Evolutionary conservation across 495 filamentous ascomycete species (phyloP).

Genomic region (Talaromyces thailandensis): DNA sequence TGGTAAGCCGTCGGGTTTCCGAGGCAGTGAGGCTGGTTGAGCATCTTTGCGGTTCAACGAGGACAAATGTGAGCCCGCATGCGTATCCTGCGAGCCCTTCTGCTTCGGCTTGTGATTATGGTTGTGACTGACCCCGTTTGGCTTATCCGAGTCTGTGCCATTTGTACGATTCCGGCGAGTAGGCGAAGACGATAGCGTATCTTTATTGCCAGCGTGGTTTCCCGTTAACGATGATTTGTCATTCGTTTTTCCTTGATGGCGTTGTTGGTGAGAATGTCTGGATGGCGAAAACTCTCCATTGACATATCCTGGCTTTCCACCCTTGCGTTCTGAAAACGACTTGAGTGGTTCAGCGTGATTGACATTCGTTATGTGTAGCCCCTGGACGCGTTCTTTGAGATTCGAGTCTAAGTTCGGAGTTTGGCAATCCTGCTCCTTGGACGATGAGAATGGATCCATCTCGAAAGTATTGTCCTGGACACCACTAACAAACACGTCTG

Average conservation of each 20-base stretch:
- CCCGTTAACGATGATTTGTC: constrained; percentile 19
- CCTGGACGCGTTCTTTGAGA: constrained; percentile 31
- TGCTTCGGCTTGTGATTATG: constrained; percentile 22
- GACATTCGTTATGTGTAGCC: constrained; percentile 27
- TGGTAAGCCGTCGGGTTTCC: constrained; percentile 24
- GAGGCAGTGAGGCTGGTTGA: constrained; percentile 17
- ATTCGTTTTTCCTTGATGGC: constrained; percentile 17
- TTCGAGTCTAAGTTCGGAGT: constrained; percentile 18
- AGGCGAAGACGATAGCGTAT: constrained; percentile 19
- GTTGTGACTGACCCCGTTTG: constrained; percentile 26
- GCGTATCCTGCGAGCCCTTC: constrained; percentile 24
- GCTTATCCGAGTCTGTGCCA: constrained; percentile 28
- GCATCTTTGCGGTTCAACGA: constrained; percentile 21
- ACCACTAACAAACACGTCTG: constrained; percentile 34
- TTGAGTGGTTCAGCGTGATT: constrained; percentile 21
- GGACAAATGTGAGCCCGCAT: constrained; percentile 15
- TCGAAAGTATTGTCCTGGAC: constrained; percentile 31
- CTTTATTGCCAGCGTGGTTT: constrained; percentile 3
- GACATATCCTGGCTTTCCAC: constrained; percentile 15
- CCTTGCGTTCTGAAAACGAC: constrained; percentile 21
- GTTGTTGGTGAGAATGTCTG: constrained; percentile 23
- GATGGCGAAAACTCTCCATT: constrained; percentile 6
- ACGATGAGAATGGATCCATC: constrained; percentile 16
- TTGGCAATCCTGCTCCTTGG: background rate
- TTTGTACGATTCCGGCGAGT: constrained; percentile 24